Conservation (phyloP, 148 eudicot species). For the Rhododendron kiyosumense region DNA sequence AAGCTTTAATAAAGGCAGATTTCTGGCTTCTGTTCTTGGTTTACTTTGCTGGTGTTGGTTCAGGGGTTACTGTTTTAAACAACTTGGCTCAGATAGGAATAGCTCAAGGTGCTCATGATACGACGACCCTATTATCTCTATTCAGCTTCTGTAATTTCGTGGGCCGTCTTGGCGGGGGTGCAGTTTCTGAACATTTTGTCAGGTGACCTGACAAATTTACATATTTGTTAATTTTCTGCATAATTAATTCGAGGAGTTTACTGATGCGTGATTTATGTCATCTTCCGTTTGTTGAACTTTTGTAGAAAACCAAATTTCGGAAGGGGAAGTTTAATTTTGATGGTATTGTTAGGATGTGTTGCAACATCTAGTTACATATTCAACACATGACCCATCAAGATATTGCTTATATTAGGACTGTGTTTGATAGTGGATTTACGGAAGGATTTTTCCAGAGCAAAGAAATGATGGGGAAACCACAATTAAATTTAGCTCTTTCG, state of each 20-base stretch:
- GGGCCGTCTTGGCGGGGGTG: conserved; percentile 86
- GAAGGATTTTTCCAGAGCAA: not conserved
- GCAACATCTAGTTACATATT: not conserved
- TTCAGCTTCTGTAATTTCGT: conserved; percentile 81
- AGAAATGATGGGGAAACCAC: not conserved
- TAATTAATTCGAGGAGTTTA: not conserved
- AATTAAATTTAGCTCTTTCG: not conserved
- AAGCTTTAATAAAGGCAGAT: conserved; percentile 87
- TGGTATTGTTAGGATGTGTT: not conserved
- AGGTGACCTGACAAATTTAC: conserved; percentile 34
- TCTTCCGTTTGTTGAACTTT: not conserved
- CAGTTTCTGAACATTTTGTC: conserved; percentile 74
- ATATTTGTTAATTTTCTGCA: not conserved
- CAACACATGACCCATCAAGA: not conserved
- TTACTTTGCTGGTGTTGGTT: conserved; percentile 85
- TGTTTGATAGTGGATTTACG: not conserved
- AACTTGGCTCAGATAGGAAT: conserved; percentile 92
- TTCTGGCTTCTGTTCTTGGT: conserved; percentile 89
- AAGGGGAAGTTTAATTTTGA: not conserved
- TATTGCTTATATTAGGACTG: not conserved
- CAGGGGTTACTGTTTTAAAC: conserved; percentile 89
- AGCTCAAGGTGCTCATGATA: conserved; percentile 61
- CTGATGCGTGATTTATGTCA: not conserved
- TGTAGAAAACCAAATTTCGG: not conserved
- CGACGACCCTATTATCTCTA: conserved; percentile 55